Conservation (phyloP, 192 early-diverging fungal species). For the Paraglomus brasilianum region DNA sequence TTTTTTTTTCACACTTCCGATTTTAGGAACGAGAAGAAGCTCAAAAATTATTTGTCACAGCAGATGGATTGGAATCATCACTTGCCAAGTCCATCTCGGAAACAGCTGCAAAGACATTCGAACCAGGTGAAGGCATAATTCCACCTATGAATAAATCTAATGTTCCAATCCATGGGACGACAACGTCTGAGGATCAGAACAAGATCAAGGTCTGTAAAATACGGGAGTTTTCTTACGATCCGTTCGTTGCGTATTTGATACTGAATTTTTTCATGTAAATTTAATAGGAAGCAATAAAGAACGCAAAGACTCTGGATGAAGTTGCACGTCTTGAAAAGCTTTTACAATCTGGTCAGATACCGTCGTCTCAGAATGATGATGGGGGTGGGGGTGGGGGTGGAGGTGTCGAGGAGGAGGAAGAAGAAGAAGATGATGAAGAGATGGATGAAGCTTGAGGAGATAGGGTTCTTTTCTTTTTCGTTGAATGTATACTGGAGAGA, state of each 20-base stretch:
- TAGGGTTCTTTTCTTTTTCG: slow-evolving; percentile 3
- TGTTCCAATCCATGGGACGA: slow-evolving; percentile 54
- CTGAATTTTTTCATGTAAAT: background rate
- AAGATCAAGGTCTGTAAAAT: slow-evolving; percentile 56
- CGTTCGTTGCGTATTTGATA: background rate
- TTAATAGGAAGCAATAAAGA: slow-evolving; percentile 61
- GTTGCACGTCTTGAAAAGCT: slow-evolving; percentile 67
- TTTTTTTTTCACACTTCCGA: background rate
- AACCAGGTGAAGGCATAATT: slow-evolving; percentile 73
- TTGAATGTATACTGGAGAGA: too few relatives aligned
- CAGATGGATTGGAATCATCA: slow-evolving; percentile 61
- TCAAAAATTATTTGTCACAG: slow-evolving; percentile 68
- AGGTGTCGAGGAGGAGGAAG: slow-evolving; percentile 28
- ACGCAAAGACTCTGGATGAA: slow-evolving; percentile 76
- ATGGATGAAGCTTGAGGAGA: slow-evolving; percentile 23
- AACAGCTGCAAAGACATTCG: slow-evolving; percentile 78
- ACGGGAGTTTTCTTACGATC: too few relatives aligned
- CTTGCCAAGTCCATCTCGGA: slow-evolving; percentile 65
- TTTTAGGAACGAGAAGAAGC: slow-evolving; percentile 81
- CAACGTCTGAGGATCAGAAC: slow-evolving; percentile 66
- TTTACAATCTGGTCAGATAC: slow-evolving; percentile 58
- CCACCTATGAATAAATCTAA: slow-evolving; percentile 50
- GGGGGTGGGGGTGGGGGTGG: slow-evolving; percentile 28
- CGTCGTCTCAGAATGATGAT: slow-evolving; percentile 37
- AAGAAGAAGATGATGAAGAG: slow-evolving; percentile 26